A percentile compares a stretch with the other conserved stretches of the same genome.
phyloP scores from a whole-genome alignment of 2,329 filamentous ascomycete genomes.

The Pyrenochaeta sp. region DNA sequence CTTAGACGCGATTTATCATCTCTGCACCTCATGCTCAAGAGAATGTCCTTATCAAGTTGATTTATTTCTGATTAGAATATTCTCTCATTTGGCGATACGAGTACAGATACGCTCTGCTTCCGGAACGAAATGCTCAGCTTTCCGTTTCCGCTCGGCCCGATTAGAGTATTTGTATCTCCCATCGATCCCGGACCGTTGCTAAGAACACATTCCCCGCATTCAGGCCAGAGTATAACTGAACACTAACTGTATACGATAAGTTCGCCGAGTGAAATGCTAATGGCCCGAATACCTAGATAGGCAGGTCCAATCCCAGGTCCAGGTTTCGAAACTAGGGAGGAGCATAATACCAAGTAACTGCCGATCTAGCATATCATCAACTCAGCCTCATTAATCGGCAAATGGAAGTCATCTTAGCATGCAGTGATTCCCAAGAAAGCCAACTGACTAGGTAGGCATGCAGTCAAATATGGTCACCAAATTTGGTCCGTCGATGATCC shows the following conservation, averaged over 20 bases:
- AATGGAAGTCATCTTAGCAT: no score
- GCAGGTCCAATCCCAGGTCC: neutral
- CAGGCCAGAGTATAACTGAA: neutral
- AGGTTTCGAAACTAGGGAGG: neutral
- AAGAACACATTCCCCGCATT: neutral
- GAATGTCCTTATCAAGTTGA: no score
- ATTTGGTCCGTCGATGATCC: no score
- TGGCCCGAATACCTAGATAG: neutral
- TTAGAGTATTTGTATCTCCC: neutral
- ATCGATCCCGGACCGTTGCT: neutral
- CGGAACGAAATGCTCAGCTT: neutral
- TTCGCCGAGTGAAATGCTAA: neutral
- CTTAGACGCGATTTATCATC: no score
- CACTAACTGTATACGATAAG: neutral
- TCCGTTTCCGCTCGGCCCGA: neutral
- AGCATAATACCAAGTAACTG: neutral
- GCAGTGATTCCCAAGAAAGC: no score
- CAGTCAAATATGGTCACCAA: no score
- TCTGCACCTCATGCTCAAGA: neutral
- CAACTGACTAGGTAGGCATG: no score
- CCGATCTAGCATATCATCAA: neutral
- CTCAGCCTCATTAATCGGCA: neutral
- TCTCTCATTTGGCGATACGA: no score
- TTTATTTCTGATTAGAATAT: no score
- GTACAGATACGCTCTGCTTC: no score